Evolutionary conservation across 345 rosid genomes (phyloP), one percentile per base, ranked within the genome.

Genomic region (Eucalyptus sp.): DNA sequence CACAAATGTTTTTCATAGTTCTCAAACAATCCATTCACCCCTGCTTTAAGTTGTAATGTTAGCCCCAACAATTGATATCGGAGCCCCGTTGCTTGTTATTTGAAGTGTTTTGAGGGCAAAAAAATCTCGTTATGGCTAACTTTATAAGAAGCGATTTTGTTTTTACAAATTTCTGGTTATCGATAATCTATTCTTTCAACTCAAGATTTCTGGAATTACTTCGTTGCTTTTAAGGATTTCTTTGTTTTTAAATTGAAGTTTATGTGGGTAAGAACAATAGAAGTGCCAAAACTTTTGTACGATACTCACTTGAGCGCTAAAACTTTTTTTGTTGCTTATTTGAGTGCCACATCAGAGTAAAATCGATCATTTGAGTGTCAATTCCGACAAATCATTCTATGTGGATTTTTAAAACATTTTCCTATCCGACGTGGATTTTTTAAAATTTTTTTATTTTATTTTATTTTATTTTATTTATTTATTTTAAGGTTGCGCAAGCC

Each of bases 401-500:
- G 0, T 51, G 2, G 2, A 17, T 51, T 51, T 51, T 51, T 51
- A 17, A 1, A 17, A 17, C 3, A 51, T 51, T 51, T 51, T 51
- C 56, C 2, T 17, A 51, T 51, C 9, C 8, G 1, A 51, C 4
- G 0, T 0, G 4, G 1, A 51, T 17, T 2, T 51, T 2, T 51
- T 51, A 51, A 51, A 51, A 16, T 3, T 1, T 17, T 51, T 51
- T 4, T 37, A 37, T 37, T 37, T 37, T 37, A 2, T 37, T 37
- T 50, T 50, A 1, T 50, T 14, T 15, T 3, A 0, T 15, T 2
- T 50, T 15, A 1, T 8, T 0, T 1, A 3, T 50, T 50, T 51
- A 17, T 16, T 51, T 6, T 3, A 51, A 0, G 56, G 4, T 2
- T 2, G 2, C 4, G 0, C 1, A 0, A 51, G 22, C 56, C 56